Base-by-base conservation (phyloP, 1,284 basidiomycete species). In the Porodaedalea pini region DNA sequence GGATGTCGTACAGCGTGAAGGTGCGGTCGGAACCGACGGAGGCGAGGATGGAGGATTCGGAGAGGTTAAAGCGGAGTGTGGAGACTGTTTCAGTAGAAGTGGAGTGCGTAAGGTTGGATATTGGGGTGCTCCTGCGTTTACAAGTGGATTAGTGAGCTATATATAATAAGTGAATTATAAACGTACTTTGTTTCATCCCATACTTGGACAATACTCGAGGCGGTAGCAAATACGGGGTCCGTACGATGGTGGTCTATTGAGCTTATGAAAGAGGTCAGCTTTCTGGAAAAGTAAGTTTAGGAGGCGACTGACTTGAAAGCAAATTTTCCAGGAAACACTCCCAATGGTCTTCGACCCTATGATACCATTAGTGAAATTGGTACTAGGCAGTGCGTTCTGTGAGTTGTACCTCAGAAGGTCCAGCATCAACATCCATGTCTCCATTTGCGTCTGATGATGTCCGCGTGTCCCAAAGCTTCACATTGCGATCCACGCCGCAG, bases 101-200 rank as follows among this genome's bases (percentile, higher is more conserved):
- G 13, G 90, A 86, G 68, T 94, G 92, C 8, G 88, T 86, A 62
- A 97, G 76, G 64, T 92, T 86, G 51, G 90, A 90, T 49, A 93
- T 76, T 6, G 91, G 85, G 3, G 85, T 82, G 60, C 79, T 91
- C 76, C 79, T 86, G 54, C 13, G 53, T 36, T 5, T 39, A 41
- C 27, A 25, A 10, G 43, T 61, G 36, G 32, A 34, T 57, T 19
- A 19, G 39, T 58, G 17, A 67, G 49, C 55, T 27, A 58, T 4
- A 36, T 15, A 36, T 52, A 15, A 29, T 37, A 25, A 17, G 6
- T 43, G 29, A 34, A 57, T 8, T 36, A 29, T 21, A 44, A 11
- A 61, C 83, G 21, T 62, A 91, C 86, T 92, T 92, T 47, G 89
- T 94, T 72, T 98, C 91, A 67, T 99, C 97, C 97, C 97, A 99